Base-by-base conservation (phyloP, 495 filamentous ascomycete species). In the Penicillium crystallinum region DNA sequence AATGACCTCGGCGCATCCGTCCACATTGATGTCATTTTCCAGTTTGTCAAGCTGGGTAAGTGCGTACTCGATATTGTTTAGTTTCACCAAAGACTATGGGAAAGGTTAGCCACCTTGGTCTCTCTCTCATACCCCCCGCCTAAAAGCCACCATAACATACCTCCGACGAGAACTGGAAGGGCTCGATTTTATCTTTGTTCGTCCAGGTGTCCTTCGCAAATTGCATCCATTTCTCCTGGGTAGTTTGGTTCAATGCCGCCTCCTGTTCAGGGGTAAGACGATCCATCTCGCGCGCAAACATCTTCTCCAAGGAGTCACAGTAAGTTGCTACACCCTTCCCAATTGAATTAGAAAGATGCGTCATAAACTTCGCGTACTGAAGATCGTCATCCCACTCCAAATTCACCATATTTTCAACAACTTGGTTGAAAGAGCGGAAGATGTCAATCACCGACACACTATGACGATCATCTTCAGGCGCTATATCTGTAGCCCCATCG, bases 291-390 rank as follows among this genome's bases (percentile, higher is more conserved):
- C 81, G 88, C 29, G 80, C 78, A 64, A 99, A 99, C 58, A 78
- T 81, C 60, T 87, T 82, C 56, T 97, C 95, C 33, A 97, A 74
- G 29, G 91, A 72, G 61, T 97, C 95, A 65, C 95, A 99, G 65
- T 99, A 97, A 60, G 84, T 81, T 31, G 87, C 83, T 34, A 99
- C 80, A 36, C 89, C 92, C 40, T 78, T 78, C 6, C 90, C 87
- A 47, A 97, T 89, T 0, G 86, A 84, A 61, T 93, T 97, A 12
- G 91, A 84, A 15, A 97, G 64, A n/a, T 89, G 81, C 12, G 95
- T 99, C 91, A 96, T 97, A 71, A 97, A 97, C 56, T 90, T 89
- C 18, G 95, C 93, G 57, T 95, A 86, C 52, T 96, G 91, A 15
- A 95, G 76, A 56, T 96, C 89, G 65, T 97, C 86, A 53, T 90